phyloP scores from a whole-genome alignment of 2,329 filamentous ascomycete species.

The Paraphoma chrysanthemicola region DNA sequence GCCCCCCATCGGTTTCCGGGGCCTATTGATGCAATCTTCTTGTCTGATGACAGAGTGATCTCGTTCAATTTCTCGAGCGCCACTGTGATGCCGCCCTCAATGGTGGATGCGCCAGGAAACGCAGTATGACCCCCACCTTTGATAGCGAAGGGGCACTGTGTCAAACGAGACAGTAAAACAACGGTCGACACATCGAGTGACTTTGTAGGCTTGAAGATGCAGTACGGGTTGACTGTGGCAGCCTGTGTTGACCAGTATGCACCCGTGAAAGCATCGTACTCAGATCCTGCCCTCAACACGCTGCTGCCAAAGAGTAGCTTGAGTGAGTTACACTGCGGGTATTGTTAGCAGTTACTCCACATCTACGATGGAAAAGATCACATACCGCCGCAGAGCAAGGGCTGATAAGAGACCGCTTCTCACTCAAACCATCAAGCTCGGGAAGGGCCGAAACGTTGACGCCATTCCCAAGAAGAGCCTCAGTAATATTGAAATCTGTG shows the following conservation, averaged over 20 bases:
- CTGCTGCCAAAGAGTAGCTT: conserved; percentile 24
- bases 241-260: conserved; percentile 24
- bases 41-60: conserved; percentile 32
- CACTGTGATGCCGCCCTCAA: conserved; percentile 53
- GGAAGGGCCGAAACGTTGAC: conserved; percentile 21
- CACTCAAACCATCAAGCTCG: conserved; percentile 7
- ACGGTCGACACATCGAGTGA: conserved; percentile 20
- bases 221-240: conserved; percentile 12
- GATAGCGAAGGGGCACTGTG: conserved; percentile 49
- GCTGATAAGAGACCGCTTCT: conserved; percentile 1
- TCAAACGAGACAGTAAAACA: conserved; percentile 19
- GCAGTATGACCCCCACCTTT: conserved; percentile 54
- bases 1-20: conserved; percentile 46
- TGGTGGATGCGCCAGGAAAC: conserved; percentile 50
- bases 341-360: neutral
- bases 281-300: conserved; percentile 13
- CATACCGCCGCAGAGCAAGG: conserved; percentile 28
- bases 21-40: conserved; percentile 34
- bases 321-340: conserved; percentile 25
- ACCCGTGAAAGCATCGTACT: conserved; percentile 22
- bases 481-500: conserved; percentile 21
- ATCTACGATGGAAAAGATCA: neutral
- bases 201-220: conserved; percentile 23
- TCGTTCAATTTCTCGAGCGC: conserved; percentile 45
- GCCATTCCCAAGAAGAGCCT: conserved; percentile 26